phyloP scores from a whole-genome alignment of 495 filamentous ascomycete genomes.

The Aspergillus funiculosus region DNA sequence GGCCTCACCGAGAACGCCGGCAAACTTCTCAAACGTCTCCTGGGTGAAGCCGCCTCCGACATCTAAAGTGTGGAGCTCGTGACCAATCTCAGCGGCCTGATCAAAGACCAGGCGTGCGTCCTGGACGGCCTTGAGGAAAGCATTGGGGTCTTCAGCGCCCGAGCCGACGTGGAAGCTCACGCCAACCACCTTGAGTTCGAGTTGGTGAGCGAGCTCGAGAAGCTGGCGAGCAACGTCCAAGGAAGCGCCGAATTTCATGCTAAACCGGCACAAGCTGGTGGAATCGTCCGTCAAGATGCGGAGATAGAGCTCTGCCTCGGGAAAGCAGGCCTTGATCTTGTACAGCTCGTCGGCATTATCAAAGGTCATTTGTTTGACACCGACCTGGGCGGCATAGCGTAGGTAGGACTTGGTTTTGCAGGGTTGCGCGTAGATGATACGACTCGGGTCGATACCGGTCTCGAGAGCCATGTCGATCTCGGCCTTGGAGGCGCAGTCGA shows the following conservation, averaged over 20 bases:
- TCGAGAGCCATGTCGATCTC: slow-evolving; percentile 89
- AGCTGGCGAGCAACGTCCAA: slow-evolving; percentile 73
- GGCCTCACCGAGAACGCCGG: slow-evolving; percentile 68
- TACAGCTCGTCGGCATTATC: slow-evolving; percentile 97
- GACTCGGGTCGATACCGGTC: slow-evolving; percentile 78
- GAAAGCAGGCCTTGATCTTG: slow-evolving; percentile 90
- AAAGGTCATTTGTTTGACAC: slow-evolving; percentile 98
- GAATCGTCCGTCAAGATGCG: slow-evolving; percentile 96
- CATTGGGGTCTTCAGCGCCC: slow-evolving; percentile 81
- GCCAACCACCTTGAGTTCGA: slow-evolving; percentile 93
- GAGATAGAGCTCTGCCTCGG: slow-evolving; percentile 82
- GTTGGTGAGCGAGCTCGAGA: slow-evolving; percentile 70
- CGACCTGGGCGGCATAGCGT: slow-evolving; percentile 72
- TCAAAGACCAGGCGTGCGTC: slow-evolving; percentile 89
- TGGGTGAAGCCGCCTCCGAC: slow-evolving; percentile 89
- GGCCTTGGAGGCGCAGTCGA: slow-evolving; percentile 95
- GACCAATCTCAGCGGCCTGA: slow-evolving; percentile 72
- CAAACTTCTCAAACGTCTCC: slow-evolving; percentile 88
- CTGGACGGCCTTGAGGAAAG: slow-evolving; percentile 82
- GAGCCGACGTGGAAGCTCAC: slow-evolving; percentile 98
- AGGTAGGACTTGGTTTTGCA: slow-evolving; percentile 99
- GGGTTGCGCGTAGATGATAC: slow-evolving; percentile 98
- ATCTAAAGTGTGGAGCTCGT: slow-evolving; percentile 78
- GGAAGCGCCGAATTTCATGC: slow-evolving; percentile 93
- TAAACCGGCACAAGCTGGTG: slow-evolving; percentile 84